phyloP scores from a whole-genome alignment of 305 asterid species.

The Fraxinus sp. region DNA sequence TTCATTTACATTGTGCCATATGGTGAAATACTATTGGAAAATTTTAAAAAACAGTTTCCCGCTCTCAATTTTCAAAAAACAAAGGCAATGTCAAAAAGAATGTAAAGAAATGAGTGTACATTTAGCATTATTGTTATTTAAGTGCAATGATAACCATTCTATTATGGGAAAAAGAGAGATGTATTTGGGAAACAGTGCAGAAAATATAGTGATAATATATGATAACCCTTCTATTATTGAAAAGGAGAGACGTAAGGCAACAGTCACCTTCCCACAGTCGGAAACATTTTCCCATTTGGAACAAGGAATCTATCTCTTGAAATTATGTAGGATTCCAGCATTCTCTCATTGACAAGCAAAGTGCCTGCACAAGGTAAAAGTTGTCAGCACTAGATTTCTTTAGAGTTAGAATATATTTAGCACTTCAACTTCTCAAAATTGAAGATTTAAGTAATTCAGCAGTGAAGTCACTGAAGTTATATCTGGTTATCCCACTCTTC shows the following conservation, averaged over 20 bases:
- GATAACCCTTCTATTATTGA: not conserved
- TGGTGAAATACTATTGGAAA: too few species aligned
- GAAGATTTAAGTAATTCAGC: not conserved
- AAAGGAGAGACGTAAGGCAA: not conserved
- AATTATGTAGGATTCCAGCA: slow-evolving; percentile 95
- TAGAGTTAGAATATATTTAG: slow-evolving; percentile 15
- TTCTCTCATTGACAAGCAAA: slow-evolving; percentile 91
- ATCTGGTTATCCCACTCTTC: not conserved
- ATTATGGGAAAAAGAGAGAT: not conserved
- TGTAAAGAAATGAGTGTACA: too few species aligned
- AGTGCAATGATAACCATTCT: not conserved
- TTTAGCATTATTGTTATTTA: too few species aligned
- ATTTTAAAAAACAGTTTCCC: too few species aligned
- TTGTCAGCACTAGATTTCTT: slow-evolving; percentile 18
- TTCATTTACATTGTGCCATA: too few species aligned
- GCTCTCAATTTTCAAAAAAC: too few species aligned
- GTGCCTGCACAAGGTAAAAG: slow-evolving; percentile 62
- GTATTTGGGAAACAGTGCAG: not conserved
- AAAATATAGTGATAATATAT: not conserved
- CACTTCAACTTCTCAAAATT: slow-evolving; percentile 2
- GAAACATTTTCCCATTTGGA: slow-evolving; percentile 93
- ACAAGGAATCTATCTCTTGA: slow-evolving; percentile 95
- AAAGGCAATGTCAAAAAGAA: too few species aligned
- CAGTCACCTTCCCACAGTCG: slow-evolving; percentile 77
- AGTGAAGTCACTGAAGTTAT: not conserved